Evolutionary conservation across 495 filamentous ascomycete species (phyloP).

Genomic region (Cercophora scortea): DNA sequence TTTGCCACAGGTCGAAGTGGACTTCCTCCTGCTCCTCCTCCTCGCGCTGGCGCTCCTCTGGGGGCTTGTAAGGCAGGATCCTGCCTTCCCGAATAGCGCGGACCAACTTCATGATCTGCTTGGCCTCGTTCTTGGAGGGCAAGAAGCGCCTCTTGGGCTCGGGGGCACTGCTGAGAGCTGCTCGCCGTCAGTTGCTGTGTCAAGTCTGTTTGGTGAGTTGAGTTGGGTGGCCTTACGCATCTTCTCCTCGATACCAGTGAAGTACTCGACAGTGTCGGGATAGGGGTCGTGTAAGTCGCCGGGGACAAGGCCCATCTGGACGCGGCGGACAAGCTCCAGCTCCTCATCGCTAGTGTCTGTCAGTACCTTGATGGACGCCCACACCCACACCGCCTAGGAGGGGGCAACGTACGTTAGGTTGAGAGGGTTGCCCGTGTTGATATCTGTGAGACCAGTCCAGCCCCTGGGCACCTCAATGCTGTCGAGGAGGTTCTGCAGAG

Average conservation of each 20-base stretch:
- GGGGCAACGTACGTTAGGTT: slow-evolving; percentile 43
- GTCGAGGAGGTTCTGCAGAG: slow-evolving; percentile 86
- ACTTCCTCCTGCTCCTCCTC: slow-evolving; percentile 58
- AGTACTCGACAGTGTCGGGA: slow-evolving; percentile 86
- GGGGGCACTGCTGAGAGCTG: slow-evolving; percentile 75
- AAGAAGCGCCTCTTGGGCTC: slow-evolving; percentile 94
- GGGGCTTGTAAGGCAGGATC: slow-evolving; percentile 84
- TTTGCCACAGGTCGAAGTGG: slow-evolving; percentile 88
- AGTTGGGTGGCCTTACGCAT: slow-evolving; percentile 51
- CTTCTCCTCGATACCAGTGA: slow-evolving; percentile 78
- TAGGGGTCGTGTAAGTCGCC: slow-evolving; percentile 88
- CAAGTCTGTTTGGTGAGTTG: not conserved
- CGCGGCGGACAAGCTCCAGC: slow-evolving; percentile 76
- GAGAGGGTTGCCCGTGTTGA: slow-evolving; percentile 82
- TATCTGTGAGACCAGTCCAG: slow-evolving; percentile 94
- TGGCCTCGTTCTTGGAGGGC: slow-evolving; percentile 96
- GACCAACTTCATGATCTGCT: slow-evolving; percentile 96
- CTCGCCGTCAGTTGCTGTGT: slow-evolving; percentile 3
- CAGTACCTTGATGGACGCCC: not conserved
- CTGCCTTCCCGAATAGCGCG: slow-evolving; percentile 90
- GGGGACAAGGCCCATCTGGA: slow-evolving; percentile 85
- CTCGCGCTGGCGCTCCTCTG: slow-evolving; percentile 63
- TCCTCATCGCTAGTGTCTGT: slow-evolving; percentile 58
- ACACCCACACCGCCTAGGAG: no score
- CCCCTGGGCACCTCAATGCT: slow-evolving; percentile 97